These are phyloP conservation scores for Tetrapisispora fleetii DNA, from an alignment of 805 yeast genomes.

Conservation along the genomic window DNA sequence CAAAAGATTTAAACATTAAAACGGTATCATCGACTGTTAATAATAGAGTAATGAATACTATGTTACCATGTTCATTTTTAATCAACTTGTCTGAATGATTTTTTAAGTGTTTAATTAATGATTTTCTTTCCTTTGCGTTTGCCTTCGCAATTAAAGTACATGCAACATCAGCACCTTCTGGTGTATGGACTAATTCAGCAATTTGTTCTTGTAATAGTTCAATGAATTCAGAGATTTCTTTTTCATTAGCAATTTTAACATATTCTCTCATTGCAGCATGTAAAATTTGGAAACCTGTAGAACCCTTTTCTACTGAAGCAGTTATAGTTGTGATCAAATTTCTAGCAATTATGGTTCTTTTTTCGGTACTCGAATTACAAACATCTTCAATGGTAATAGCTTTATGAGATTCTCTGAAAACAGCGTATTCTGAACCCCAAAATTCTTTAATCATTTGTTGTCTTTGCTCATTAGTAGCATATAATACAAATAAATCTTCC, in stretches of 20 bases:
- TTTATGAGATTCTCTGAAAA: constrained; percentile 68
- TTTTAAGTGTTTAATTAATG: constrained; percentile 59
- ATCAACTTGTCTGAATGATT: constrained; percentile 68
- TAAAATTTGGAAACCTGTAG: constrained; percentile 89
- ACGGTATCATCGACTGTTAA: constrained; percentile 92
- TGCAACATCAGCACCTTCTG: constrained; percentile 90
- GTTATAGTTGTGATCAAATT: constrained; percentile 76
- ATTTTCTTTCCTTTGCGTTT: constrained; percentile 86
- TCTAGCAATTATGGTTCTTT: constrained; percentile 60
- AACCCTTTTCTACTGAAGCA: constrained; percentile 89
- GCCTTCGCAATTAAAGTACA: constrained; percentile 70
- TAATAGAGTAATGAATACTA: constrained; percentile 67
- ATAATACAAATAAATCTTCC: constrained; percentile 81
- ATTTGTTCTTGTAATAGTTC: constrained; percentile 78
- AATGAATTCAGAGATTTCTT: constrained; percentile 69
- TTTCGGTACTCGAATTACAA: constrained; percentile 59
- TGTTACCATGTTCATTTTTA: constrained; percentile 77
- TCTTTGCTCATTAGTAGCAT: constrained; percentile 75
- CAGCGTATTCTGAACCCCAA: constrained; percentile 93
- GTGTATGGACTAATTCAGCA: constrained; percentile 92
- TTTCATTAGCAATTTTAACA: constrained; percentile 52
- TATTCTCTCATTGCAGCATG: constrained; percentile 95
- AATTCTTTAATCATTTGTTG: constrained; percentile 90
- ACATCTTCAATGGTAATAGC: constrained; percentile 57
- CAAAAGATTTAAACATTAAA: constrained; percentile 62